Base-by-base conservation (phyloP, 495 filamentous ascomycete species). In the Daldinia caldariorum region DNA sequence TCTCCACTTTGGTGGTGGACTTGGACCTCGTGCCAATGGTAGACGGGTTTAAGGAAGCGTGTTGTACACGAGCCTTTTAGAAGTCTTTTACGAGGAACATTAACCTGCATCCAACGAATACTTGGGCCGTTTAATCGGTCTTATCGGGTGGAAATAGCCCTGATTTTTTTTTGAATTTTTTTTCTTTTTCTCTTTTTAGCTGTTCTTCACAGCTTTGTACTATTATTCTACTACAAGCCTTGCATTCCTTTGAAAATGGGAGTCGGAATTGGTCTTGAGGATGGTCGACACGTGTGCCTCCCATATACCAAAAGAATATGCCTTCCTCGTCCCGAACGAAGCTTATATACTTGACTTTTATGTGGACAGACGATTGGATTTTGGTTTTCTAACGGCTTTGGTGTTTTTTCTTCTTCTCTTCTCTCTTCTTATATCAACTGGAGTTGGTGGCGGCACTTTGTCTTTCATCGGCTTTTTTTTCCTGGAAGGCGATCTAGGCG, bases 21-120 rank as follows among this genome's bases (percentile, higher is more conserved):
- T 65, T 1, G 22, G 53, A 8, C 58, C 60, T 13, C 47, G 61
- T 22, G 61, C 69, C 26, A 72, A 72, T 34, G 70, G 70, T 2
- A 20, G 70, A 20, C 61, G 45, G 4, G 6, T 54, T n/a, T 71
- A 18, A 71, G 18, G 9, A 53, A 22, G 13, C 20, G 39, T 16
- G 8, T 35, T 22, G 34, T 45, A 5, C 12, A 35, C 38, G 22
- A 32, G 32, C 14, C 14, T 34, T 18, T 47, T 20, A 47, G 7
- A 47, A 9, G 18, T 16, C 26, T 26, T 26, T 26, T 26, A 26
- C 3, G 26, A 26, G 26, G 26, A 26, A 47, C 20, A 26, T 53
- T 13, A 26, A 6, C 26, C 26, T 53, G 31, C 22, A 12, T 6
- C 26, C 1, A 16, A 13, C 5, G 34, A 35, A 7, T 7, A 35